Evolutionary conservation across 2,329 filamentous ascomycete genomes (phyloP), one percentile per base, ranked within the genome.

Genomic region (Periconia macrospinosa): DNA sequence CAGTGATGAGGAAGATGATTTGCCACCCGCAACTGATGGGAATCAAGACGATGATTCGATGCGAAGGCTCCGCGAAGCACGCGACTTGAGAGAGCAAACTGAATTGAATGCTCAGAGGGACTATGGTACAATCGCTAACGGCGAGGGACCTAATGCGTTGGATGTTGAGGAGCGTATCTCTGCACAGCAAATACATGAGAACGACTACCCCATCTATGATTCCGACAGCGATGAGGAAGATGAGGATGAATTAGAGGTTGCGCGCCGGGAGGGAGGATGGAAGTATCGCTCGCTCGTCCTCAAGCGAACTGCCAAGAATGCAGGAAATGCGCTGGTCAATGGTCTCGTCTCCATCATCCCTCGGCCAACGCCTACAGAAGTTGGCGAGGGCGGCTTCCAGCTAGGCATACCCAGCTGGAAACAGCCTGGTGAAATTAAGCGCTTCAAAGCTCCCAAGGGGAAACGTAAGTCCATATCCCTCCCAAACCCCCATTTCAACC

Each of bases 101-200:
- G 80, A 81, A 54, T 68, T 77, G 47, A 75, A 77, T 6, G 75
- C 76, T n/a, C 73, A 75, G n/a, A 74, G 77, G 27, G 74, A 82
- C 50, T 79, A 81, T 50, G 73, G 75, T 30, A 76, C 77, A 40
- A 68, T 79, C 8, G 61, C 62, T 18, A 68, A 71, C 15, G 65
- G 53, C 13, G 61, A 75, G 40, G 67, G 69, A 14, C 69, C 70
- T 15, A 81, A 81, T 54, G 62, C 72, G 6, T 72, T 88, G 10
- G 93, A 97, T 69, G 80, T 92, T 27, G 93, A 97, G 76, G 92
- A 92, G 61, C 91, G 94, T 60, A 88, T 93, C 20, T 83, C 83
- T 2, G 85, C 83, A 18, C 76, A 86, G 50, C 80, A 82, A 9
- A 73, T 78, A 2, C 81, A 86, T 30, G 87, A 91, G 20, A 46